These are phyloP conservation scores for Fomitopsis pinicola DNA, from an alignment of 1,284 basidiomycete genomes.

Conservation along the genomic window DNA sequence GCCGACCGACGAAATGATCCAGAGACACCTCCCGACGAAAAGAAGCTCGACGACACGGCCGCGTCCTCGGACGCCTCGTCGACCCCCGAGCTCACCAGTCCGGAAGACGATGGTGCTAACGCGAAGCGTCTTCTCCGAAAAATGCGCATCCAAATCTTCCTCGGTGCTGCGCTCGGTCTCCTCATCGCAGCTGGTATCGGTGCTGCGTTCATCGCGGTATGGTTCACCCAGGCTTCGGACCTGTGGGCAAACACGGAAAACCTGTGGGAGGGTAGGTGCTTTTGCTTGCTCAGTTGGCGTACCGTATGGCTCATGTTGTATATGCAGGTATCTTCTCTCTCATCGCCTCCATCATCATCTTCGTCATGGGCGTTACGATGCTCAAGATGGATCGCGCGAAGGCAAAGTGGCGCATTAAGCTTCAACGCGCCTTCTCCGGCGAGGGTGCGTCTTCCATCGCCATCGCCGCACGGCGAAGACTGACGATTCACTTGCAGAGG, in stretches of 20 bases:
- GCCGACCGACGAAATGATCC: constrained; percentile 13
- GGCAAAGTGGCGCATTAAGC: constrained; percentile 87
- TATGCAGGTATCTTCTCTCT: constrained; percentile 75
- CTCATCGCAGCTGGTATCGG: constrained; percentile 75
- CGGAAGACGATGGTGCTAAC: constrained; percentile 18
- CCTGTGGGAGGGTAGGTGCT: constrained; percentile 56
- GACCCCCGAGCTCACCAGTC: constrained; percentile 16
- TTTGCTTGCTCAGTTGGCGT: background rate
- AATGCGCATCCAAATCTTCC: constrained; percentile 72
- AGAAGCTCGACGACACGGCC: background rate
- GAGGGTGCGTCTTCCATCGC: constrained; percentile 33
- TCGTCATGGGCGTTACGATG: constrained; percentile 41
- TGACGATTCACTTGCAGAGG: constrained; percentile 24
- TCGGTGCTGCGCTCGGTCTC: constrained; percentile 75
- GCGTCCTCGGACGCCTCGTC: constrained; percentile 1
- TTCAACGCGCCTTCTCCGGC: constrained; percentile 72
- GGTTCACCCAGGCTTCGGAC: constrained; percentile 74
- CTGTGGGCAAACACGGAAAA: constrained; percentile 74
- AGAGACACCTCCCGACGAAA: constrained; percentile 9
- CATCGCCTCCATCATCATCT: constrained; percentile 79
- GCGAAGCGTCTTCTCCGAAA: constrained; percentile 47
- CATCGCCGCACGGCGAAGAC: background rate
- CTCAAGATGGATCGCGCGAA: constrained; percentile 66
- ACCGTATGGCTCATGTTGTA: constrained; percentile 16
- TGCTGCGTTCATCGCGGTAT: constrained; percentile 74